These are phyloP conservation scores for Trichoderma afroharzianum DNA, from an alignment of 2,329 filamentous ascomycete species.

Conservation along the genomic window DNA sequence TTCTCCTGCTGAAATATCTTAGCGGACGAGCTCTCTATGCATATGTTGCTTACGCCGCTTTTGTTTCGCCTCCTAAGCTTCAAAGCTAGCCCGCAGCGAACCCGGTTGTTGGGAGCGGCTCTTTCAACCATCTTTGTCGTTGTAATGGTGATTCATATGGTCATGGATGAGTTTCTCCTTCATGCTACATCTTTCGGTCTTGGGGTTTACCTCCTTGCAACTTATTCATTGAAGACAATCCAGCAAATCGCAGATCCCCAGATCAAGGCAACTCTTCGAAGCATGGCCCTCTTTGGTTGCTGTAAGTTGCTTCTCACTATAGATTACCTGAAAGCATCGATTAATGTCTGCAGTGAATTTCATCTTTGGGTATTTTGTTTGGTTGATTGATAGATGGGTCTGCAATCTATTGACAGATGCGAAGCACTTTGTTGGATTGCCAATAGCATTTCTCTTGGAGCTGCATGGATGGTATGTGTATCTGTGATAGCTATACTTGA, in stretches of 20 bases:
- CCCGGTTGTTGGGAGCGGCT: slow-evolving; percentile 23
- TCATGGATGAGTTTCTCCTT: slow-evolving; percentile 41
- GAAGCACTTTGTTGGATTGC: not conserved
- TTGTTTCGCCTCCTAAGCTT: slow-evolving; percentile 30
- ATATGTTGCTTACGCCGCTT: not conserved
- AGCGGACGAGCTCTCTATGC: too few species aligned
- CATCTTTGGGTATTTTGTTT: not conserved
- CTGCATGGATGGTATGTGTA: not conserved
- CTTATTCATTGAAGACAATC: not conserved
- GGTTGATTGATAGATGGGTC: not conserved
- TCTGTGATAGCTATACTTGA: not conserved
- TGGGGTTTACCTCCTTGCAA: slow-evolving; percentile 24
- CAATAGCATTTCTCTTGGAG: not conserved
- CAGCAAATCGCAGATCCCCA: not conserved
- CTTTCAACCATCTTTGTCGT: slow-evolving; percentile 26
- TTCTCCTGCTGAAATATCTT: too few species aligned
- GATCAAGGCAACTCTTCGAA: not conserved
- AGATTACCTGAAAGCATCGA: not conserved
- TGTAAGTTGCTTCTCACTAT: not conserved
- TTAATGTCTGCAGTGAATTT: not conserved
- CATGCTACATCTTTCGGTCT: slow-evolving; percentile 36
- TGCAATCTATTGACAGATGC: not conserved
- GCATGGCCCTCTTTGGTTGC: not conserved
- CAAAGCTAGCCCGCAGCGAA: slow-evolving; percentile 25
- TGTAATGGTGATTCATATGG: slow-evolving; percentile 40